Evolutionary conservation across 2,329 filamentous ascomycete genomes (phyloP).

Genomic region (Seiridium unicorne): DNA sequence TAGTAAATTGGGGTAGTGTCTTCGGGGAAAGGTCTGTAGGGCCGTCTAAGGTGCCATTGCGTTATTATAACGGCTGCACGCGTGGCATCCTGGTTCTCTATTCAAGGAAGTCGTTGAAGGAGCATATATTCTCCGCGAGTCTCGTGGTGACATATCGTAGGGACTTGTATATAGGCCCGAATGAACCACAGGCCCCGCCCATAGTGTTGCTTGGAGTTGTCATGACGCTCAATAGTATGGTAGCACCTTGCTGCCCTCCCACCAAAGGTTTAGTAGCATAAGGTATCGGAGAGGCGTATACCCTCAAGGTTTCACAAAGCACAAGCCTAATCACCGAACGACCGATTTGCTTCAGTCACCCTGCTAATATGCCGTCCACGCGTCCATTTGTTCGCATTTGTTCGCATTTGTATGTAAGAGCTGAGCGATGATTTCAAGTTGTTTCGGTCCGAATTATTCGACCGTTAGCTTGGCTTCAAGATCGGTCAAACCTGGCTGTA

Average conservation of each 20-base stretch:
- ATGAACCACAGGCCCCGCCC: not conserved
- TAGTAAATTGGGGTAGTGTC: not conserved
- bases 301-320: too few relatives aligned
- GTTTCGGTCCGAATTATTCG: not conserved
- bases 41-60: not conserved
- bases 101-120: not conserved
- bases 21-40: not conserved
- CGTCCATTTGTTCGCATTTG: not conserved
- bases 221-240: not conserved
- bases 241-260: not conserved
- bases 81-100: not conserved
- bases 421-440: not conserved
- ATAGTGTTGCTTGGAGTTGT: not conserved
- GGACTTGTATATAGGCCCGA: constrained; percentile 1
- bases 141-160: not conserved
- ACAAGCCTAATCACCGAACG: too few relatives aligned
- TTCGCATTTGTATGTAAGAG: not conserved
- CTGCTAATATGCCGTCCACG: not conserved
- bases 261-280: too few relatives aligned
- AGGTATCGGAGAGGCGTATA: too few relatives aligned
- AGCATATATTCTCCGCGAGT: constrained; percentile 1
- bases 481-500: too few relatives aligned
- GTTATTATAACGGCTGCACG: not conserved
- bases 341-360: too few relatives aligned
- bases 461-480: too few relatives aligned